phyloP scores from a whole-genome alignment of 2,329 filamentous ascomycete genomes.

The Cyphellophora attinorum region DNA sequence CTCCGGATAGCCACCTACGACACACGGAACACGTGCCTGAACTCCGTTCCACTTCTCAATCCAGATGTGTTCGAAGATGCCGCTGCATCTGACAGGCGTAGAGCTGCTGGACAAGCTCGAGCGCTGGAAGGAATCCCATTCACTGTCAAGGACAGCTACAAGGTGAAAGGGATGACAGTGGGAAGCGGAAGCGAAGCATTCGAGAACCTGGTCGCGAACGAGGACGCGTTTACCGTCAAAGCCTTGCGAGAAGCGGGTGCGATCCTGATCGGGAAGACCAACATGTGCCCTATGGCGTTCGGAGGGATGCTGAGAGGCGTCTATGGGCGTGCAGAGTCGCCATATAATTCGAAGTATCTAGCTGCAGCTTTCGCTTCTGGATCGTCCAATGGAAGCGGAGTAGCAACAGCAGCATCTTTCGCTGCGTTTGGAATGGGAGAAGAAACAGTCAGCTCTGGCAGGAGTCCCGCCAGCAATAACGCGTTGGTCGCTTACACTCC shows the following conservation, averaged over 20 bases:
- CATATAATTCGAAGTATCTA: conserved; percentile 43
- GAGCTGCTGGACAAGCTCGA: conserved; percentile 26
- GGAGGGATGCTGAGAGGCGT: conserved; percentile 49
- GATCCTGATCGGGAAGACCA: conserved; percentile 46
- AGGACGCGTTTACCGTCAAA: conserved; percentile 43
- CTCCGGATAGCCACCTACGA: conserved; percentile 40
- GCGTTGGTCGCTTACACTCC: conserved; percentile 47
- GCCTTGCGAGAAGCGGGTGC: conserved; percentile 40
- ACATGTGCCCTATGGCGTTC: conserved; percentile 52
- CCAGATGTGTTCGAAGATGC: conserved; percentile 37
- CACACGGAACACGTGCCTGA: conserved; percentile 30
- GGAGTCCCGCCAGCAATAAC: conserved; percentile 49
- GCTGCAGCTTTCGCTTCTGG: conserved; percentile 48
- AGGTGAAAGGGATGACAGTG: conserved; percentile 43
- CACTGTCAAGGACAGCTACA: conserved; percentile 50
- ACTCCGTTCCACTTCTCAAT: conserved; percentile 42
- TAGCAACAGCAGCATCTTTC: conserved; percentile 41
- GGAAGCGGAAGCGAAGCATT: conserved; percentile 49
- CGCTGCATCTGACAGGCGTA: conserved; percentile 35
- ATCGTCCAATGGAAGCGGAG: conserved; percentile 48
- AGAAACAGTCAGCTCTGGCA: conserved; percentile 48
- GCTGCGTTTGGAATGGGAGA: conserved; percentile 45
- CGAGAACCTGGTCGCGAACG: conserved; percentile 36
- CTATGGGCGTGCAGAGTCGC: conserved; percentile 47
- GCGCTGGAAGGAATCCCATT: conserved; percentile 49